Evolutionary conservation across 2,329 filamentous ascomycete species (phyloP), one percentile per base, ranked within the genome.

Genomic region (Aspergillus sergii): DNA sequence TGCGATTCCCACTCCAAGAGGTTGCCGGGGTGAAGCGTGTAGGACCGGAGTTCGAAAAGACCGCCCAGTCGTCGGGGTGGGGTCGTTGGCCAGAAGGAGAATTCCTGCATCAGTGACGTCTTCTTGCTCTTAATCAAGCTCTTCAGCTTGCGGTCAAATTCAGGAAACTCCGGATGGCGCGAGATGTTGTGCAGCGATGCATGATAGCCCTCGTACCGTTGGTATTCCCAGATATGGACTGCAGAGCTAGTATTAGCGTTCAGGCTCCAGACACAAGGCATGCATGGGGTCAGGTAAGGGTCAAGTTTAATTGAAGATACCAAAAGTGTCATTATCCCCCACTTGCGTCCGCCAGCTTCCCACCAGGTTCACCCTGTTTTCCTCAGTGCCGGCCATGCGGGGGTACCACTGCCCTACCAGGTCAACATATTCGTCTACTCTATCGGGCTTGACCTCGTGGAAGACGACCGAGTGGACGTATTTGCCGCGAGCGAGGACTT

Each of bases 181-280:
- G 92, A 88, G 69, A 98, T 97, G 71, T 86, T 88, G 82, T 97
- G 87, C 54, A 97, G 85, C 23, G 95, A 98, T 64, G 91, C 89
- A 80, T 99, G 95, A 80, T 98, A 98, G 65, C 95, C 95, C 71
- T 94, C 86, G 81, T 98, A 99, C 72, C 94, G 91, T 80, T 98
- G 94, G 79, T 99, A 99, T 80, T 99, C 95, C 95, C 95, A 99
- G 74, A 99, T 99, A 78, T 99, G 95, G 57, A 99, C 95, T 98
- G 72, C 58, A 36, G 30, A n/a, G 56, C 45, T 21, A 57, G 28
- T n/a, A 59, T 79, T 73, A 80, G 76, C 69, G 68, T 57, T 53
- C 32, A n/a, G 32, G 21, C 64, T 23, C 43, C 23, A 21, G 19
- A 2, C 26, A 54, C 28, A 43, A 43, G 48, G 32, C 34, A 19